Percentiles rank a stretch among this genome's conserved stretches.
These are phyloP conservation scores for Cudoniella acicularis DNA, from an alignment of 495 filamentous ascomycete genomes.

Conservation along the genomic window DNA sequence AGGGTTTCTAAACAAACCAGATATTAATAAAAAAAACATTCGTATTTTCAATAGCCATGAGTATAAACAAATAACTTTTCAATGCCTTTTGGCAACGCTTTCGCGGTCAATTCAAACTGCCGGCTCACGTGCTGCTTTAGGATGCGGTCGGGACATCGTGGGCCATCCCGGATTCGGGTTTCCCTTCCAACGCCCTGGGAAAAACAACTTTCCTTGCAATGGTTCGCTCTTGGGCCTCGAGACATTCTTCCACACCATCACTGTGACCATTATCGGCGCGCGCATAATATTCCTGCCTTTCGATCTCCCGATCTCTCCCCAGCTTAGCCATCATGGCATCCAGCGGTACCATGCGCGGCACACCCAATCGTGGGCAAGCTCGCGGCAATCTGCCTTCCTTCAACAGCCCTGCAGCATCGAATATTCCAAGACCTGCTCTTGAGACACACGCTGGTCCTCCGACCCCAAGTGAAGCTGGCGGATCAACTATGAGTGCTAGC, in stretches of 20 bases:
- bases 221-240: background rate
- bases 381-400: slow-evolving; percentile 68
- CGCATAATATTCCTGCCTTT: background rate
- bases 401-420: slow-evolving; percentile 63
- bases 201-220: background rate
- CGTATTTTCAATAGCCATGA: no score
- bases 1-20: no score
- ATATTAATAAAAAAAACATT: no score
- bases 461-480: slow-evolving; percentile 61
- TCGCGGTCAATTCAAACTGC: no score
- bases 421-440: slow-evolving; percentile 79
- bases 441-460: slow-evolving; percentile 53
- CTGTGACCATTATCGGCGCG: background rate
- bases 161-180: background rate
- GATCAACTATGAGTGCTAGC: slow-evolving; percentile 78
- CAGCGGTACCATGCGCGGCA: slow-evolving; percentile 49
- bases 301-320: no score
- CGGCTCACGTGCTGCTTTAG: background rate
- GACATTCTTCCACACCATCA: background rate
- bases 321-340: slow-evolving; percentile 25
- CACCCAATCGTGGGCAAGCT: slow-evolving; percentile 55
- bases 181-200: background rate
- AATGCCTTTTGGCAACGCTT: no score
- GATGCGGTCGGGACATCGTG: no score
- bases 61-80: no score